Evolutionary conservation across 345 rosid species (phyloP), one percentile per base, ranked within the genome.

Genomic region (Eucalyptus dawsonii): DNA sequence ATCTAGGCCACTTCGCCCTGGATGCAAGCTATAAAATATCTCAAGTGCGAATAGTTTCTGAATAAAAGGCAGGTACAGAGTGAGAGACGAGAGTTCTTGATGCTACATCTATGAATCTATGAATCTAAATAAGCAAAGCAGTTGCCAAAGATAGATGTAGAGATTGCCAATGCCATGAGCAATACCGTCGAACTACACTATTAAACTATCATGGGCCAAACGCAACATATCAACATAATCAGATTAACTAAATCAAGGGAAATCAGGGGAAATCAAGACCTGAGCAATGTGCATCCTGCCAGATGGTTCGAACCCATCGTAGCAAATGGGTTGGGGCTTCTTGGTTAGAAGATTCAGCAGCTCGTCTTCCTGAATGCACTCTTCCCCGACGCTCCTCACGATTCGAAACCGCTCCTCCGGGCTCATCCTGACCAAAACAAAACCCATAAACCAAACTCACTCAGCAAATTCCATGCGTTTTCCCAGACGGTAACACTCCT

Each of bases 211-310:
- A 51, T 37, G 47, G 65, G n/a, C 67, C 51, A 88, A 50, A 60
- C 7, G 44, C 51, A 6, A 40, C 40, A 60, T 72, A 72, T 50
- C 42, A 54, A 40, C 40, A 60, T 72, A 53, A 65, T 62, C 11
- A 40, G 9, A 56, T 1, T 13, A 6, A 24, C 4, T n/a, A 31
- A 27, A 19, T 29, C 37, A 37, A 80, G 54, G 45, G 45, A 65
- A 40, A 60, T 14, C 62, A 44, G 11, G 54, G 34, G 11, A 45
- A 45, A 45, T 24, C 69, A 72, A 22, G 34, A 93, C 99, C 97
- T 97, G 99, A 90, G 99, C 99, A 50, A 97, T 96, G 92, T 97
- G 98, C 99, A 97, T 97, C 89, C 97, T 92, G 53, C 98, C 98
- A 14, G 99, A 97, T 69, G 99, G 99, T 94, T 97, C 99, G 87